phyloP scores from a whole-genome alignment of 2,329 filamentous ascomycete species.

The Ophioceras dolichostomum region DNA sequence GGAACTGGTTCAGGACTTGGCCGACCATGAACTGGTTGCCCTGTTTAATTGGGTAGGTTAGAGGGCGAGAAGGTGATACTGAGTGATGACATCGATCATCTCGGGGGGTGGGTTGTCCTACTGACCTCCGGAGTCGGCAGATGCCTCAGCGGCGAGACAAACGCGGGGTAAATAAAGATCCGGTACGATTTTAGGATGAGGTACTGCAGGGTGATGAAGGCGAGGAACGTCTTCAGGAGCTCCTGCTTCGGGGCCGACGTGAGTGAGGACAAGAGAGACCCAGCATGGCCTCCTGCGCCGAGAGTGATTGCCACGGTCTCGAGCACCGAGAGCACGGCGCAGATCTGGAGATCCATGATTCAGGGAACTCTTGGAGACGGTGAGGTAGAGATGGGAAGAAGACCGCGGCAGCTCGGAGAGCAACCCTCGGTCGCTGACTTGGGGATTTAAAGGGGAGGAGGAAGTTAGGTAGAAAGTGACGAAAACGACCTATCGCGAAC shows the following conservation, averaged over 20 bases:
- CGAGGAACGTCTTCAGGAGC: background rate
- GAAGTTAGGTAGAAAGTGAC: too few relatives aligned
- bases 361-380: too few relatives aligned
- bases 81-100: background rate
- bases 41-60: too few relatives aligned
- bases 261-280: too few relatives aligned
- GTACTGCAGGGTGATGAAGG: constrained; percentile 6
- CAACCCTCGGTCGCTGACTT: too few relatives aligned
- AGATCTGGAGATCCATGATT: constrained; percentile 3
- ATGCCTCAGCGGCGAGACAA: constrained; percentile 27
- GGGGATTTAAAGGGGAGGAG: too few relatives aligned
- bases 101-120: background rate
- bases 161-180: constrained; percentile 26
- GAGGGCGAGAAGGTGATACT: background rate
- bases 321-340: constrained; percentile 1
- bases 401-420: too few relatives aligned
- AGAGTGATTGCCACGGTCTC: constrained; percentile 2
- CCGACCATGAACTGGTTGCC: constrained; percentile 7
- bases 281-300: too few relatives aligned
- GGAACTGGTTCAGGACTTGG: constrained; percentile 5
- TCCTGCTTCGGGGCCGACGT: background rate
- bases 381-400: too few relatives aligned
- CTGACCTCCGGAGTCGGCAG: constrained; percentile 29
- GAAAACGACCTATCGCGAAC: too few relatives aligned
- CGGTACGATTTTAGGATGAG: constrained; percentile 15